phyloP scores from a whole-genome alignment of 805 yeast genomes.

The Huiozyma naganishii region DNA sequence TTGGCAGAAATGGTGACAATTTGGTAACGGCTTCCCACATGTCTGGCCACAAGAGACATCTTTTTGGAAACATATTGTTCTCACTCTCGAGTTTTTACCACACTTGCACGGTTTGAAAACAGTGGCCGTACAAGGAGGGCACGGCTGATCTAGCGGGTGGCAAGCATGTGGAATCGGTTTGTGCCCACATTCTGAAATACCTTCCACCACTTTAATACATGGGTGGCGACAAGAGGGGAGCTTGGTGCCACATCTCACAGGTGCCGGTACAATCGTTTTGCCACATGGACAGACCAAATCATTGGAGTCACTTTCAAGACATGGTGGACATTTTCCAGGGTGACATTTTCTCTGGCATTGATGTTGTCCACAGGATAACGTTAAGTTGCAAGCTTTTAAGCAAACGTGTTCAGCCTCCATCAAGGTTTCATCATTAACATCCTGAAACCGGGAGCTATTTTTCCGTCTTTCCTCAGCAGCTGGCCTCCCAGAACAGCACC shows the following conservation, averaged over 20 bases:
- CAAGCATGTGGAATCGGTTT: conserved; percentile 59
- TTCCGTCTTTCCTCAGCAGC: conserved; percentile 42
- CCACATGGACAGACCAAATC: conserved; percentile 79
- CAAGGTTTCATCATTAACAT: conserved; percentile 39
- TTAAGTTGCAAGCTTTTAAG: conserved; percentile 50
- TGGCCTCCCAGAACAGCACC: conserved; percentile 63
- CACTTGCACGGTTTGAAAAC: conserved; percentile 53
- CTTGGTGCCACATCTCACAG: conserved; percentile 72
- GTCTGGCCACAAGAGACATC: conserved; percentile 57
- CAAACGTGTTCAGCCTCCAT: conserved; percentile 73
- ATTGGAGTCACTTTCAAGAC: conserved; percentile 69
- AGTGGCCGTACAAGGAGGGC: conserved; percentile 68
- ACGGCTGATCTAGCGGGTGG: conserved; percentile 50
- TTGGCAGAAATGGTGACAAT: conserved; percentile 44
- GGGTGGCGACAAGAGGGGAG: conserved; percentile 55
- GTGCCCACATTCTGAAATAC: conserved; percentile 55
- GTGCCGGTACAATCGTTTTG: conserved; percentile 63
- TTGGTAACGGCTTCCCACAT: conserved; percentile 42
- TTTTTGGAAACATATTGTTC: conserved; percentile 59
- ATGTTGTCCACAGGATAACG: conserved; percentile 58
- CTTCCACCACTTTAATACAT: conserved; percentile 39
- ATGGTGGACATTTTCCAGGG: conserved; percentile 68
- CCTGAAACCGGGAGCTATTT: conserved; percentile 27
- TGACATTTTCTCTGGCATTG: conserved; percentile 64
- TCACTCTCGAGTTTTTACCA: conserved; percentile 39